These are phyloP conservation scores for Aspergillus pseudoglaucus DNA, from an alignment of 2,329 filamentous ascomycete species.

Conservation along the genomic window DNA sequence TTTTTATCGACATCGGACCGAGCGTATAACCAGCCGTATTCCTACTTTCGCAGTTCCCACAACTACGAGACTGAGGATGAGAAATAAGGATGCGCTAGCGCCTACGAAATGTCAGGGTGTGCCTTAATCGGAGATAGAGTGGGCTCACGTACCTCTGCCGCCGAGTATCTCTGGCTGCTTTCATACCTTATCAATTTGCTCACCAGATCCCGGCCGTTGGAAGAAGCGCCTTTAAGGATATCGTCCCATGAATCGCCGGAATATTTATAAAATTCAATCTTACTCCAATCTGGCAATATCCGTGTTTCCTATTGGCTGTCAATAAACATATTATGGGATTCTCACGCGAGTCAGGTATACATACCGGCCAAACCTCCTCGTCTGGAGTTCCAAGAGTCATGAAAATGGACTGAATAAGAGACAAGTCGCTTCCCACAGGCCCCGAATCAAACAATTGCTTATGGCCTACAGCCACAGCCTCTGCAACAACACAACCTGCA, in stretches of 20 bases:
- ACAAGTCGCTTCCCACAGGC: conserved; percentile 85
- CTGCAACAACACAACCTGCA: conserved; percentile 74
- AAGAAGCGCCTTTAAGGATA: conserved; percentile 57
- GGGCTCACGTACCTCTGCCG: conserved; percentile 49
- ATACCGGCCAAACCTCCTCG: conserved; percentile 70
- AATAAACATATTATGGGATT: too few species aligned
- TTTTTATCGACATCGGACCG: not conserved
- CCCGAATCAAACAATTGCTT: conserved; percentile 74
- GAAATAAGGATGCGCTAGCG: conserved; percentile 34
- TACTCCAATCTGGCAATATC: conserved; percentile 77
- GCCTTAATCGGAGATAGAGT: not conserved
- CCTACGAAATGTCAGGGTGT: conserved; percentile 22
- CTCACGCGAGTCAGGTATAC: conserved; percentile 11
- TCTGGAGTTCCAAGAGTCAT: conserved; percentile 83
- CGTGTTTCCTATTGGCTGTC: conserved; percentile 26
- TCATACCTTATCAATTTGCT: conserved; percentile 66
- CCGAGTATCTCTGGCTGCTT: conserved; percentile 59
- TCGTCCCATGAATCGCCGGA: conserved; percentile 60
- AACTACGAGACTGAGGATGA: conserved; percentile 6
- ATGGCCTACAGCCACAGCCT: conserved; percentile 55
- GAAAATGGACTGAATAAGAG: conserved; percentile 87
- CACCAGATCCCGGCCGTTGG: conserved; percentile 59
- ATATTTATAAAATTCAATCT: conserved; percentile 72
- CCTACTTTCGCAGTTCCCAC: not conserved
- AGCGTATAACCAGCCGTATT: not conserved